phyloP scores from a whole-genome alignment of 192 early-diverging fungal genomes.

The Backusella mclennaniae region DNA sequence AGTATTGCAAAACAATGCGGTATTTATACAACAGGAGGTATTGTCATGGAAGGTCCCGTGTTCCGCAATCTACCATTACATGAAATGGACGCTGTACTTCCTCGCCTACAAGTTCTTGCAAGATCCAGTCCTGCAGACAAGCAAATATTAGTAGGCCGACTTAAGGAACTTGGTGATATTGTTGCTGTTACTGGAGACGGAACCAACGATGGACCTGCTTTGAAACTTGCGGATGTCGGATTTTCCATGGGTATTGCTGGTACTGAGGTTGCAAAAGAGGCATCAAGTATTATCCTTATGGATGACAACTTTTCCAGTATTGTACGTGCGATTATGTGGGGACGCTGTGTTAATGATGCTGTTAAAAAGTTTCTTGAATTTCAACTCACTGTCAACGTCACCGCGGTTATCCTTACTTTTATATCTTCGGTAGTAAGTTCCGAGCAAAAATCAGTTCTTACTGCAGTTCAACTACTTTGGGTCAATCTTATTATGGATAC shows the following conservation, averaged over 20 bases:
- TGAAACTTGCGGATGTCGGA: conserved; percentile 94
- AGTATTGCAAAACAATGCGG: conserved; percentile 94
- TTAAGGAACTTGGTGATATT: conserved; percentile 89
- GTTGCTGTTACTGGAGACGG: conserved; percentile 99
- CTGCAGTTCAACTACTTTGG: conserved; percentile 96
- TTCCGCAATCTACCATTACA: conserved; percentile 82
- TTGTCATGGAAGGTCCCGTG: conserved; percentile 92
- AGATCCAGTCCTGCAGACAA: conserved; percentile 96
- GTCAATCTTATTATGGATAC: conserved; percentile 99
- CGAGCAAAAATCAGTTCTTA: conserved; percentile 77
- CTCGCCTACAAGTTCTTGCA: conserved; percentile 92
- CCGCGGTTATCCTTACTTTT: conserved; percentile 80
- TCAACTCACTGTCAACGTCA: conserved; percentile 97
- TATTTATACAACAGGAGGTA: conserved; percentile 84
- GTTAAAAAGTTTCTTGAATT: conserved; percentile 99
- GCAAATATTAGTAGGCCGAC: conserved; percentile 86
- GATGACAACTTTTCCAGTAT: conserved; percentile 99
- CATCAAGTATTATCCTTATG: conserved; percentile 93
- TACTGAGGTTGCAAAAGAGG: conserved; percentile 99
- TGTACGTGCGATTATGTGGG: conserved; percentile 98
- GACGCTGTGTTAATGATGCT: conserved; percentile 91
- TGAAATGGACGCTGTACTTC: conserved; percentile 90
- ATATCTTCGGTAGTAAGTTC: conserved; percentile 67
- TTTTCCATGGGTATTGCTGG: conserved; percentile 99
- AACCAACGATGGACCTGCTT: conserved; percentile 97